Percentiles rank a stretch among this genome's conserved stretches.
These are phyloP conservation scores for Erodium moschatum DNA, from an alignment of 441 rosid species.

Conservation along the genomic window DNA sequence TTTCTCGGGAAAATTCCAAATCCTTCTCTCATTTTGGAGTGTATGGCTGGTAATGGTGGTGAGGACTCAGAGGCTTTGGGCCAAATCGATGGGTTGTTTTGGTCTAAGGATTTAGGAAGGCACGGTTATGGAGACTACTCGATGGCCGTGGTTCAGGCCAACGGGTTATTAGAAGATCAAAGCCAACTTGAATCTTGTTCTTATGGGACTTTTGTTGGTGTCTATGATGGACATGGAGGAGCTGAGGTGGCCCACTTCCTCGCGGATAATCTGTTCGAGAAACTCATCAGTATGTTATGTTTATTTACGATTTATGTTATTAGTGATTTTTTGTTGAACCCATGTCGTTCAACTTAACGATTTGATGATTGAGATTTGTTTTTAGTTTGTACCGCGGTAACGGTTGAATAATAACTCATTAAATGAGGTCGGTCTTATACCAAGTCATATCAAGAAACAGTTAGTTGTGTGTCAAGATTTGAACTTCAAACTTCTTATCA, in stretches of 20 bases:
- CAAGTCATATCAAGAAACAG: no score
- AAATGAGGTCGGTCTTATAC: no score
- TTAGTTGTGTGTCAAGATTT: no score
- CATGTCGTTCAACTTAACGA: no score
- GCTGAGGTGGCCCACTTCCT: slow-evolving; percentile 56
- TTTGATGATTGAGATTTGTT: no score
- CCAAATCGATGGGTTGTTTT: slow-evolving; percentile 49
- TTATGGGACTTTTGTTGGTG: slow-evolving; percentile 58
- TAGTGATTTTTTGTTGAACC: no score
- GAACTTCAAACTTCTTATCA: no score
- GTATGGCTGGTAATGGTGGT: slow-evolving; percentile 22
- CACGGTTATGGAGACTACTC: slow-evolving; percentile 68
- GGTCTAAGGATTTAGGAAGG: slow-evolving; percentile 59
- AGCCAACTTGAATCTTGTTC: slow-evolving; percentile 71
- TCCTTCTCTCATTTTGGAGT: not conserved
- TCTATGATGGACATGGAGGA: slow-evolving; percentile 88
- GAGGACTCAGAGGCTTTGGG: slow-evolving; percentile 21
- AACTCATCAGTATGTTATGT: slow-evolving; percentile 47
- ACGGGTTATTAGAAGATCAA: slow-evolving; percentile 56
- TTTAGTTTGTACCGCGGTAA: no score
- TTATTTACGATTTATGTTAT: no score
- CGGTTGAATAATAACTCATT: no score
- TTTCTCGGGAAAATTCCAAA: no score
- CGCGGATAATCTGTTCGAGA: slow-evolving; percentile 45
- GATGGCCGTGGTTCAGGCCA: slow-evolving; percentile 80